Evolutionary conservation across 108 stramenopile species (phyloP), one percentile per base, ranked within the genome.

Genomic region (Parmales sp.): DNA sequence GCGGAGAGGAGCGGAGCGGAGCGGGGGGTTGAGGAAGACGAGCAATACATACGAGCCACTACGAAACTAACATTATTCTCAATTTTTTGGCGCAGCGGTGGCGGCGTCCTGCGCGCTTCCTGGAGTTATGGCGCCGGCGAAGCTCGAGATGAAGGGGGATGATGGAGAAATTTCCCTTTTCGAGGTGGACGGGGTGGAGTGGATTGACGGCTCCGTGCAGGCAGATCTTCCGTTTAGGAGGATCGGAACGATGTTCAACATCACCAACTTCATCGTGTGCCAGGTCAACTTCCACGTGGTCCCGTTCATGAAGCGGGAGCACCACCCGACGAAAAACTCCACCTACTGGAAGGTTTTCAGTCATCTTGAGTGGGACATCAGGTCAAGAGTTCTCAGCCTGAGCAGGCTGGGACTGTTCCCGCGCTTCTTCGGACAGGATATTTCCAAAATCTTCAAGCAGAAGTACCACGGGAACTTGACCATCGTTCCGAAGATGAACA

Each of bases 241-340:
- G 7, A 94, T 94, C 68, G 80, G 88, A 3, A 90, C 93, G 16
- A 76, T 94, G 0, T 94, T 94, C 81, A 90, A 90, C 67, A 88
- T 94, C 2, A 80, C 85, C 39, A 89, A 89, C 65, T 94, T 78
- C 67, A 83, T 94, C 65, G 93, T 94, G 31, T 85, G 81, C 34
- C 94, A 95, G 73, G 89, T 89, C 1, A 95, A 95, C 63, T 92
- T 95, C 70, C 94, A 95, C 71, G 90, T 95, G 39, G 79, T 88
- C 22, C 91, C 90, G 8, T 88, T 95, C 34, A 69, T 95, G 38
- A 86, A 89, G 77, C 90, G 90, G 68, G 88, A 82, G 6, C 86
- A 93, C 69, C 85, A 88, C 68, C 90, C 86, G 0, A 85, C 72
- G 50, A 80, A 60, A 34, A 11, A 20, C 29, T 79, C 78, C 50